These are phyloP conservation scores for Epichloe bromicola DNA, from an alignment of 2,329 filamentous ascomycete species.

Conservation along the genomic window DNA sequence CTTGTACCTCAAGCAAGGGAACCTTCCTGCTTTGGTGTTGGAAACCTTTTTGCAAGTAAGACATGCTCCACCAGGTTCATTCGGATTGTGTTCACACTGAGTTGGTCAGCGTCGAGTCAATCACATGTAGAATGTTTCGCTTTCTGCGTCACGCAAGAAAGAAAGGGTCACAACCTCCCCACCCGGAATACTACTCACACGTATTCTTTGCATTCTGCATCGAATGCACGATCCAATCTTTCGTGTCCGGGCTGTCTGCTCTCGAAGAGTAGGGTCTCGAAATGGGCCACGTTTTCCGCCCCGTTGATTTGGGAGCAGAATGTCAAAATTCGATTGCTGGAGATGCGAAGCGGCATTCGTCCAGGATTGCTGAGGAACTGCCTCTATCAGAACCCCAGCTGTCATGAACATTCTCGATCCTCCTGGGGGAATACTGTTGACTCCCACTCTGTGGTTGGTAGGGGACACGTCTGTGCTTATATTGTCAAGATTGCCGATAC, in stretches of 20 bases:
- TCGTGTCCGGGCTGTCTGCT: conserved; percentile 43
- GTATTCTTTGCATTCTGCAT: conserved; percentile 49
- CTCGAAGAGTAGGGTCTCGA: conserved; percentile 35
- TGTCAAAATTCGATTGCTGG: conserved; percentile 17
- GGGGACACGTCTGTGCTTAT: background rate
- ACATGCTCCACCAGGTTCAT: conserved; percentile 35
- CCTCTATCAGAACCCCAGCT: background rate
- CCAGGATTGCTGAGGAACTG: background rate
- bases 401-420: background rate
- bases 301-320: conserved; percentile 17
- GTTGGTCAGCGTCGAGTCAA: background rate
- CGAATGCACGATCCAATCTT: conserved; percentile 46
- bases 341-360: background rate
- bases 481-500: background rate
- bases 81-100: conserved; percentile 39
- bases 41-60: conserved; percentile 37
- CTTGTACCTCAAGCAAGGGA: conserved; percentile 48
- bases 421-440: background rate
- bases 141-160: background rate
- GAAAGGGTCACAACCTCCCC: too few species aligned
- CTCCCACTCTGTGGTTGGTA: background rate
- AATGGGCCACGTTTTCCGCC: conserved; percentile 38
- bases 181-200: conserved; percentile 29
- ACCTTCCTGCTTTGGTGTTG: conserved; percentile 36
- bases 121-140: background rate